These are phyloP conservation scores for Raphidocelis subcapitata DNA, from an alignment of 139 green algal genomes.

Conservation along the genomic window DNA sequence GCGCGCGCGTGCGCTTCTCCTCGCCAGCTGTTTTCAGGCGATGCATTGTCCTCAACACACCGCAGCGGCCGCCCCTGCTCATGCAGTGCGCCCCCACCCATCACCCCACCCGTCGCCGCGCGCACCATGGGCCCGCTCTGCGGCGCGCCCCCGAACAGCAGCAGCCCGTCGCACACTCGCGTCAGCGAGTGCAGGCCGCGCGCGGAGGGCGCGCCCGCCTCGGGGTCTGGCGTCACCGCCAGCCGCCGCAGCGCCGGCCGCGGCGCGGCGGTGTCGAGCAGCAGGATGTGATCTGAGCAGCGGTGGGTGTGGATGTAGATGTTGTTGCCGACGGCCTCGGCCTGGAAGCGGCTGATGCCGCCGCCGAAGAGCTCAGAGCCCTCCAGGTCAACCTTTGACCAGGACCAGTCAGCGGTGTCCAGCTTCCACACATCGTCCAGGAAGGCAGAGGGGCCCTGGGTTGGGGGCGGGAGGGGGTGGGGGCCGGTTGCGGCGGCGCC, in stretches of 20 bases:
- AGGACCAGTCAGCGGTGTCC: constrained; percentile 5
- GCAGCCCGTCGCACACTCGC: constrained; percentile 18
- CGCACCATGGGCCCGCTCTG: constrained; percentile 42
- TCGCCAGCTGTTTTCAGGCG: no score
- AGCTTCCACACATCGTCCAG: constrained; percentile 32
- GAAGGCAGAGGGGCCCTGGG: constrained; percentile 22
- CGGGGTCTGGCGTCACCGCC: constrained; percentile 2
- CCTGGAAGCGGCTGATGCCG: constrained; percentile 40
- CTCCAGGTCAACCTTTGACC: background rate
- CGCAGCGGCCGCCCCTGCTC: no score
- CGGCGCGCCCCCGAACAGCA: constrained; percentile 41
- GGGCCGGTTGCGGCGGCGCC: no score
- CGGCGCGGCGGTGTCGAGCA: constrained; percentile 25
- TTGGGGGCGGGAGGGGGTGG: no score
- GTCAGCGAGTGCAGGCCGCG: constrained; percentile 47
- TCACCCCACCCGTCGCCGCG: background rate
- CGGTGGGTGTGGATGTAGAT: constrained; percentile 54
- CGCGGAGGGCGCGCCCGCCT: constrained; percentile 17
- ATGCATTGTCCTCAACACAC: no score
- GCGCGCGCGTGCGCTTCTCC: background rate
- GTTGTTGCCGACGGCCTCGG: constrained; percentile 1
- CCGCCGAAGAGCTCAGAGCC: background rate
- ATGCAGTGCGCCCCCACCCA: background rate
- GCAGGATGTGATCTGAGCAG: constrained; percentile 31
- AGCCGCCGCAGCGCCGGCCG: constrained; percentile 5